phyloP scores from a whole-genome alignment of 345 rosid genomes.

The Euphorbia tirucalli region DNA sequence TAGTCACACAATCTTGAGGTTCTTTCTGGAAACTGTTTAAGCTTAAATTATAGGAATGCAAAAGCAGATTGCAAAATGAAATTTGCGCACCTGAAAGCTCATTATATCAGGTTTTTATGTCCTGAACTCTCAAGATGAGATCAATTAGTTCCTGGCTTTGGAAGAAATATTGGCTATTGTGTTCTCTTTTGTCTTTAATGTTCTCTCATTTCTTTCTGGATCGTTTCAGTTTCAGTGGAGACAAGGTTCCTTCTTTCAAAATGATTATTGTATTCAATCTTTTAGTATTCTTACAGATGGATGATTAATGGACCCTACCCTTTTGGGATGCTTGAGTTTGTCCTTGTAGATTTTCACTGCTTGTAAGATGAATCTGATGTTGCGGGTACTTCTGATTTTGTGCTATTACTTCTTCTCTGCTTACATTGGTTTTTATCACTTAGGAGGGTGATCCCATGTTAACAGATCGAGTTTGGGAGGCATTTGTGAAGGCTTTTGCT shows the following conservation, averaged over 20 bases:
- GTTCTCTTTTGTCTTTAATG: background rate
- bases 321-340: background rate
- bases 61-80: background rate
- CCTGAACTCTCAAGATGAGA: background rate
- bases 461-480: slow-evolving; percentile 96
- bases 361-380: background rate
- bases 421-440: slow-evolving; percentile 7
- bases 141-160: background rate
- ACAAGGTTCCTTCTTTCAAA: background rate
- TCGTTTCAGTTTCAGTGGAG: background rate
- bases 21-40: background rate
- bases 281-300: background rate
- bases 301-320: background rate
- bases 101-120: background rate
- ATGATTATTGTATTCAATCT: background rate
- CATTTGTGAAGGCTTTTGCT: slow-evolving; percentile 84
- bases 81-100: background rate
- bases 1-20: background rate
- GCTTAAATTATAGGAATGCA: background rate
- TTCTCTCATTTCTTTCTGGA: background rate
- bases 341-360: too few relatives aligned
- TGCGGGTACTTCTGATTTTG: slow-evolving; percentile 6
- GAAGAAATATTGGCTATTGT: background rate
- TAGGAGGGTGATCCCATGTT: slow-evolving; percentile 80
- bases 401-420: slow-evolving; percentile 13